These are phyloP conservation scores for Xanthoconium stramineum DNA, from an alignment of 768 basidiomycete species.

Conservation along the genomic window DNA sequence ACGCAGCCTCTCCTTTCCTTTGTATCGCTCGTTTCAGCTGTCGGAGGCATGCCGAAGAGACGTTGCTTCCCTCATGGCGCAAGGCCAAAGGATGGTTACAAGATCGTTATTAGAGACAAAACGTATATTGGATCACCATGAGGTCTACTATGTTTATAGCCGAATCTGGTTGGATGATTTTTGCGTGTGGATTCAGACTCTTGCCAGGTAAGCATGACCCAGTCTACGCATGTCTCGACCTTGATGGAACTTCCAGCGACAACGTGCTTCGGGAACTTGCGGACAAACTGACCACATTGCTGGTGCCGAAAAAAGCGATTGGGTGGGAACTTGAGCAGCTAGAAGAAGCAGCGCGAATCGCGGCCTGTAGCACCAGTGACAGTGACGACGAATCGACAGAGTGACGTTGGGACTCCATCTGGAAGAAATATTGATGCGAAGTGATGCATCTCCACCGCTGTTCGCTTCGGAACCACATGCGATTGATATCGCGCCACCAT, in stretches of 20 bases:
- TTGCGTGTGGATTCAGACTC: conserved; percentile 73
- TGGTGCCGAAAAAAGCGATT: conserved; percentile 51
- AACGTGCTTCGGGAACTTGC: conserved; percentile 48
- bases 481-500: not conserved
- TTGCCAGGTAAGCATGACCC: conserved; percentile 56
- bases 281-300: conserved; percentile 35
- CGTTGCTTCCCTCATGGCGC: conserved; percentile 51
- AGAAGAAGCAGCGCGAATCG: conserved; percentile 51
- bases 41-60: conserved; percentile 68
- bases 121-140: conserved; percentile 72
- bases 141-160: conserved; percentile 85
- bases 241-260: conserved; percentile 45
- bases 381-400: conserved; percentile 66
- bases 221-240: not conserved
- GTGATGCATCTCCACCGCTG: not conserved
- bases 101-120: conserved; percentile 73
- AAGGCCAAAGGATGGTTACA: conserved; percentile 59
- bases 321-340: conserved; percentile 72
- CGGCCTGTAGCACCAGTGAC: conserved; percentile 43
- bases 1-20: conserved; percentile 70
- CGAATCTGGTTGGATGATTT: conserved; percentile 87
- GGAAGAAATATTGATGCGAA: conserved; percentile 3
- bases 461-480: conserved; percentile 1
- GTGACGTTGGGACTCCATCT: conserved; percentile 21
- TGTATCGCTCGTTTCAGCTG: conserved; percentile 75